Evolutionary conservation across 164 flowering plant genomes (phyloP).

Genomic region (Tetrastigma voinierianum): DNA sequence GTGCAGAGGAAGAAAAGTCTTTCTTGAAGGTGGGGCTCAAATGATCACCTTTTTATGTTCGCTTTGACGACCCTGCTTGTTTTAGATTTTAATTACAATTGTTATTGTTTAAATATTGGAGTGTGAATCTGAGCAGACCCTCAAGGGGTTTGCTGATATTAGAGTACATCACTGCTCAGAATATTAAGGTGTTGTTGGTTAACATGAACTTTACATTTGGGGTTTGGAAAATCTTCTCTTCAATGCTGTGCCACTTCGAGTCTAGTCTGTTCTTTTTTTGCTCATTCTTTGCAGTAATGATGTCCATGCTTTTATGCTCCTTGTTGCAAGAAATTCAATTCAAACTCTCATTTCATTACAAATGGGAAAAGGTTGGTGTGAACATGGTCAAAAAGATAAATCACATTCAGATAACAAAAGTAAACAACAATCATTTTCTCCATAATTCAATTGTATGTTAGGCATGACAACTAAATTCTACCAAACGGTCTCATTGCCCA

Average conservation of each 20-base stretch:
- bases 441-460: too few relatives aligned
- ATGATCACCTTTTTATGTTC: not conserved
- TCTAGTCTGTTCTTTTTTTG: slow-evolving; percentile 38
- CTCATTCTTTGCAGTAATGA: slow-evolving; percentile 19
- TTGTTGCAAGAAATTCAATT: too few relatives aligned
- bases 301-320: slow-evolving; percentile 27
- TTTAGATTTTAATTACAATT: slow-evolving; percentile 14
- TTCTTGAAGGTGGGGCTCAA: slow-evolving; percentile 35
- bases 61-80: not conserved
- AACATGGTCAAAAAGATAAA: too few relatives aligned
- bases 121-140: slow-evolving; percentile 20
- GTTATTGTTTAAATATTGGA: slow-evolving; percentile 30
- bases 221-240: slow-evolving; percentile 30
- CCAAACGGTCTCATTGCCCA: too few relatives aligned
- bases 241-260: slow-evolving; percentile 29
- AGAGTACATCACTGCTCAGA: slow-evolving; percentile 39
- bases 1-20: slow-evolving; percentile 27
- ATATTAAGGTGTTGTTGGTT: slow-evolving; percentile 25
- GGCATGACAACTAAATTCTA: too few relatives aligned
- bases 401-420: too few relatives aligned
- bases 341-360: too few relatives aligned
- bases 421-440: too few relatives aligned
- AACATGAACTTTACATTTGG: slow-evolving; percentile 41
- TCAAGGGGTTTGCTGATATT: slow-evolving; percentile 15
- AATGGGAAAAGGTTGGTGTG: too few relatives aligned